Percentiles rank a stretch among this genome's conserved stretches.
Conservation (phyloP, 1,284 basidiomycete species). For the Trametes hirsuta region DNA sequence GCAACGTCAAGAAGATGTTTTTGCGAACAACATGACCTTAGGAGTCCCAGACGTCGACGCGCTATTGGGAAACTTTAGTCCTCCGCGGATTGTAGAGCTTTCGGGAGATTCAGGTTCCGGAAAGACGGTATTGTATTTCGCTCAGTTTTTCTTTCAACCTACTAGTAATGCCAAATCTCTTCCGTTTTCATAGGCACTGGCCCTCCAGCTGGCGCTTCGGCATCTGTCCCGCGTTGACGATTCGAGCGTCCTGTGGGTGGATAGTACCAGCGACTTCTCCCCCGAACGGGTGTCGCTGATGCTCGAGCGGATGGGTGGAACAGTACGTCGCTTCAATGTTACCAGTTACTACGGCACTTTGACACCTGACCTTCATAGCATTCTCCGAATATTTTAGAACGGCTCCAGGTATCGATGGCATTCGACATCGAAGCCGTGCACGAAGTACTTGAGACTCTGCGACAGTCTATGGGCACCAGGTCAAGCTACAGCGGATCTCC, state of each 20-base stretch:
- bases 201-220: slow-evolving; percentile 57
- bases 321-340: slow-evolving; percentile 34
- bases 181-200: slow-evolving; percentile 49
- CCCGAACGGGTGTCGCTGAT: slow-evolving; percentile 49
- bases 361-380: neutral
- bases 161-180: too few species aligned
- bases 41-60: slow-evolving; percentile 53
- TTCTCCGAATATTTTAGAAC: slow-evolving; percentile 35
- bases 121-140: slow-evolving; percentile 57
- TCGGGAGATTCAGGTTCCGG: slow-evolving; percentile 64
- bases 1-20: slow-evolving; percentile 29
- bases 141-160: neutral
- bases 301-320: slow-evolving; percentile 36
- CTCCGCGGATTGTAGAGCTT: slow-evolving; percentile 60
- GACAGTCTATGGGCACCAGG: slow-evolving; percentile 12
- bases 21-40: slow-evolving; percentile 33
- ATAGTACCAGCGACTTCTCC: slow-evolving; percentile 70
- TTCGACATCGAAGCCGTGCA: slow-evolving; percentile 60
- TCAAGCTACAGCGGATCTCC: slow-evolving; percentile 2
- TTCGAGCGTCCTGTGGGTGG: slow-evolving; percentile 64
- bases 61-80: slow-evolving; percentile 50
- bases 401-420: slow-evolving; percentile 52
- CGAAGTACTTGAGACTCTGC: slow-evolving; percentile 46
- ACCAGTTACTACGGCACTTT: too few species aligned
- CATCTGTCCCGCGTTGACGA: slow-evolving; percentile 46